These are phyloP conservation scores for Hibiscus tridactylites DNA, from an alignment of 345 rosid species.

Conservation along the genomic window DNA sequence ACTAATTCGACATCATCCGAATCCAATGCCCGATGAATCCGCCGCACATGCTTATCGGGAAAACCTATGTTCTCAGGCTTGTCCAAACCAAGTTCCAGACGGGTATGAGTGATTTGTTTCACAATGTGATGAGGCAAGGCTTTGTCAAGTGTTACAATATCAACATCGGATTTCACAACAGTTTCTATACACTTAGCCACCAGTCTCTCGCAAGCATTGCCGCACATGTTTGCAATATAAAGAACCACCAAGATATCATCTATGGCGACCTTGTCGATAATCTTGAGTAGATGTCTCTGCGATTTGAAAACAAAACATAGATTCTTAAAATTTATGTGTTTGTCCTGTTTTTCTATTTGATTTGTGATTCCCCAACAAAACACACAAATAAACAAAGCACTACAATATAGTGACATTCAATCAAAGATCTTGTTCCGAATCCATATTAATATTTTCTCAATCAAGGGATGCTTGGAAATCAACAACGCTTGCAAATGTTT, in stretches of 20 bases:
- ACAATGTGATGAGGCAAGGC: conserved; percentile 44
- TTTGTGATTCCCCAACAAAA: neutral
- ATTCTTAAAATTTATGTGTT: neutral
- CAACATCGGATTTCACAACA: conserved; percentile 53
- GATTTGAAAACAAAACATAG: conserved; percentile 11
- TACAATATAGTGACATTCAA: neutral
- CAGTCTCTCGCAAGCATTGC: conserved; percentile 45
- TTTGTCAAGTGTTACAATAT: conserved; percentile 49
- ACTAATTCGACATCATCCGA: conserved; percentile 85
- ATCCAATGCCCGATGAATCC: conserved; percentile 69
- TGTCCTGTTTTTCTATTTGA: no score
- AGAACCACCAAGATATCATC: conserved; percentile 64
- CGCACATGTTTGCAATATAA: conserved; percentile 47
- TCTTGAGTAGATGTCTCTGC: conserved; percentile 57
- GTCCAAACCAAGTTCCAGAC: conserved; percentile 29
- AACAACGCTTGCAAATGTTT: neutral
- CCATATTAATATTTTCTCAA: neutral
- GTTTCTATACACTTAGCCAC: conserved; percentile 38
- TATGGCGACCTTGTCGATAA: conserved; percentile 46
- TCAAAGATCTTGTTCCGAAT: neutral
- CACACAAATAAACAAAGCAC: neutral
- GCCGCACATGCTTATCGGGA: conserved; percentile 49
- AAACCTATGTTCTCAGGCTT: conserved; percentile 21
- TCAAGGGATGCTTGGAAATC: neutral
- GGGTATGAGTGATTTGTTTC: conserved; percentile 40